phyloP scores from a whole-genome alignment of 352 stramenopile species.

The Phytopythium vexans region DNA sequence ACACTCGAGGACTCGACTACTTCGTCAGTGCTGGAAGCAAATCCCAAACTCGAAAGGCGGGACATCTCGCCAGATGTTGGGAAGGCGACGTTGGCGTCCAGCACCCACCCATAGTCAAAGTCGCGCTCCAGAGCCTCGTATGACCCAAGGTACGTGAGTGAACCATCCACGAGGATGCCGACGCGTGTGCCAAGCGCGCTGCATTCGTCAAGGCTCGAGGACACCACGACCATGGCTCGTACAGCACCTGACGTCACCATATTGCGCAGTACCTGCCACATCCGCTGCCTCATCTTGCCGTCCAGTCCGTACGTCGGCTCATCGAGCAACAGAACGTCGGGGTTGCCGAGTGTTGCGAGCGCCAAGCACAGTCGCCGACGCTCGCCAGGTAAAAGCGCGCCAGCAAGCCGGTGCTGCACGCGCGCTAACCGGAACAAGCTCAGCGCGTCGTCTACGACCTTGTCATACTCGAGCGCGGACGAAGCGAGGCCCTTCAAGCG shows the following conservation, averaged over 20 bases:
- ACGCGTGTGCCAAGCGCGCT: conserved; percentile 8
- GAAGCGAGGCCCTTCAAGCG: background rate
- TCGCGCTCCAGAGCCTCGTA: conserved; percentile 7
- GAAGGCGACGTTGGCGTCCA: conserved; percentile 7
- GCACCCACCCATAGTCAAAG: conserved; percentile 20
- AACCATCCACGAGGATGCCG: conserved; percentile 14
- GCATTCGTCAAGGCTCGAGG: conserved; percentile 11
- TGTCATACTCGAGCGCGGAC: background rate
- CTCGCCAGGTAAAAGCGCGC: conserved; percentile 4
- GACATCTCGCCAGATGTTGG: background rate
- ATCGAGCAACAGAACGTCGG: conserved; percentile 14
- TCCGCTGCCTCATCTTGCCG: background rate
- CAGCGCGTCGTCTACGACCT: conserved; percentile 5
- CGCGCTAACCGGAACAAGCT: background rate
- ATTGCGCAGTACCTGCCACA: conserved; percentile 9
- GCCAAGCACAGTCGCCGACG: conserved; percentile 9
- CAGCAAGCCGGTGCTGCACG: conserved; percentile 3
- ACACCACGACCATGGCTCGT: conserved; percentile 10
- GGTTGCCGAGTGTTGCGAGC: conserved; percentile 7
- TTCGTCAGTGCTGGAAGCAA: background rate
- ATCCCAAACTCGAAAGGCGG: background rate
- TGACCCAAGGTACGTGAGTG: conserved; percentile 10
- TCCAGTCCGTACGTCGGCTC: conserved; percentile 14
- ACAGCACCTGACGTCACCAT: conserved; percentile 2
- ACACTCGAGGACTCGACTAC: background rate